Base-by-base conservation (phyloP, 2,329 filamentous ascomycete genomes). In the Bisporella sp. region DNA sequence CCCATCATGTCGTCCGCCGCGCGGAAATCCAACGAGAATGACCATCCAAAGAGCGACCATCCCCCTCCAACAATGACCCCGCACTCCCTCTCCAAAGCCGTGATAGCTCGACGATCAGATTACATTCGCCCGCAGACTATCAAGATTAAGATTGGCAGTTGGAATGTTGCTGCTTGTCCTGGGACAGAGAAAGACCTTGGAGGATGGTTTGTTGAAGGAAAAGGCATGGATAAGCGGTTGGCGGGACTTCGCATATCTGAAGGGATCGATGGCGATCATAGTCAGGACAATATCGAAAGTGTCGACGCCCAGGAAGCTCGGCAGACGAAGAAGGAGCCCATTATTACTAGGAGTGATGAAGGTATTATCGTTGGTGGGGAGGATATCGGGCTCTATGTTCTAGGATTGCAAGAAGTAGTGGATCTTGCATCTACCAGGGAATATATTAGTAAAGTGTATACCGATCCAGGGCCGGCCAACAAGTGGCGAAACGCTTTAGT, bases 391-490 rank as follows among this genome's bases (percentile, higher is more conserved):
- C 77, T 99, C 12, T 99, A 97, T 64, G 87, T 91, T 0, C 73
- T 99, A 6, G 92, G 90, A 0, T 70, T 99, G 49, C 93, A 99
- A 64, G 93, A 99, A 69, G 82, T 97, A 30, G 86, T 96, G 8
- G 89, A 96, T 65, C 76, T 99, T 51, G 85, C 84, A 30, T 84
- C 86, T 32, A 81, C 89, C 3, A 78, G 84, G 30, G 89, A 95
- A 63, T 89, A 91, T 47, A 74, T 96, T 60, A 79, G 81, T 47
- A 70, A 74, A 53, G 74, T 82, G 5, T 95, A 88, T 63, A 81
- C 81, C 3, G 90, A 96, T 62, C 79, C 84, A 0, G 77, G 76
- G 5, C 77, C 84, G 1, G 79, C 84, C 31, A 82, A 81, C 43
- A 87, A 84, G 67, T 99, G 90, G 90, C 91, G 90, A 67, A 77